Conservation (phyloP, 2,329 filamentous ascomycete species). For the Verruconis gallopava region DNA sequence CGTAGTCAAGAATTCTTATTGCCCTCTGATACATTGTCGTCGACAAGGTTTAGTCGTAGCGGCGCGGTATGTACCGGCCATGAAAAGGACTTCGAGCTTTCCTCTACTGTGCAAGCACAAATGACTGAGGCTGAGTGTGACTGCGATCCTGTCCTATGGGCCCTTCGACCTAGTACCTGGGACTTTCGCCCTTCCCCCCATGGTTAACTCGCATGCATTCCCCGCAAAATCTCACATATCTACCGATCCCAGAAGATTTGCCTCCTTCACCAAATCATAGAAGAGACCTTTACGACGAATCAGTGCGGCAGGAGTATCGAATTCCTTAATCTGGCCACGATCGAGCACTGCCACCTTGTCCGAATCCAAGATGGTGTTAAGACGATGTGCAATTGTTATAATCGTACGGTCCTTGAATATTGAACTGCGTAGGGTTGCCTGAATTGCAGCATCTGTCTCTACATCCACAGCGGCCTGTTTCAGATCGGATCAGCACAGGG, state of each 20-base stretch:
- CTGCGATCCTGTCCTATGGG: too few relatives aligned
- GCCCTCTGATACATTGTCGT: too few relatives aligned
- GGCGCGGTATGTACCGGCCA: too few relatives aligned
- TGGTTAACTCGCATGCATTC: too few relatives aligned
- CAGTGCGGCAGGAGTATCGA: slow-evolving; percentile 71
- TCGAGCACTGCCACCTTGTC: slow-evolving; percentile 92
- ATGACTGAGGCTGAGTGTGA: too few relatives aligned
- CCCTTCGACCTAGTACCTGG: too few relatives aligned
- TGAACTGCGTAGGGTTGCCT: slow-evolving; percentile 48
- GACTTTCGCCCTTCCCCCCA: too few relatives aligned
- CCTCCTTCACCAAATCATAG: slow-evolving; percentile 82
- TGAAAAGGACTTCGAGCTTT: too few relatives aligned
- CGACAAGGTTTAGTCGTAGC: too few relatives aligned
- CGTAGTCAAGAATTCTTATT: too few relatives aligned
- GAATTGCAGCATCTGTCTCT: slow-evolving; percentile 52
- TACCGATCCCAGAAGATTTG: slow-evolving; percentile 50
- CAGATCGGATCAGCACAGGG: slow-evolving; percentile 9
- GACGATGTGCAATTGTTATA: slow-evolving; percentile 94
- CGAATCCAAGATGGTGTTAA: slow-evolving; percentile 85
- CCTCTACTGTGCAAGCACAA: too few relatives aligned
- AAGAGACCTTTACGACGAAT: slow-evolving; percentile 68
- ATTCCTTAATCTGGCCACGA: slow-evolving; percentile 80
- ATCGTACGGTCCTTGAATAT: slow-evolving; percentile 87
- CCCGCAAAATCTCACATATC: slow-evolving; percentile 2
- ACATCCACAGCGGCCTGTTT: slow-evolving; percentile 52